Percentiles rank a stretch among this genome's conserved stretches.
Conservation (phyloP, 768 basidiomycete genomes). For the Dioszegia hungarica region DNA sequence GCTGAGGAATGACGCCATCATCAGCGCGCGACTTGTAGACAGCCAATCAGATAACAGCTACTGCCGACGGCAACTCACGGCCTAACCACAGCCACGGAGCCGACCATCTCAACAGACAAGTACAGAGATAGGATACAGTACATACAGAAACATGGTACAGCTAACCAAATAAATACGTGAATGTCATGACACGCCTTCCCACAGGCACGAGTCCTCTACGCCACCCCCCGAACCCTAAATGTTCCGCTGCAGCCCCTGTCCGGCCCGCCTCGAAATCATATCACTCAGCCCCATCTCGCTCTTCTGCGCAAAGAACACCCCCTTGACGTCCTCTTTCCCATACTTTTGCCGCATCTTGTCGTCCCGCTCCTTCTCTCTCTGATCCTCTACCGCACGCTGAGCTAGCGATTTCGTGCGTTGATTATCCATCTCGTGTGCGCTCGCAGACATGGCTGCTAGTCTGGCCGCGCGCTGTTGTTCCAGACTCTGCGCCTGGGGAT, state of each 20-base stretch:
- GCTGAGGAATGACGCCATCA: not conserved
- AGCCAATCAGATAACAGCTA: constrained; percentile 2
- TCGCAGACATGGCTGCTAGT: constrained; percentile 80
- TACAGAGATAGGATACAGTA: no score
- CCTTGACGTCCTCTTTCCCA: constrained; percentile 68
- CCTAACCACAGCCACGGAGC: not conserved
- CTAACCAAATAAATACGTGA: no score
- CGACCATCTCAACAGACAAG: no score
- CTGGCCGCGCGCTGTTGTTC: constrained; percentile 62
- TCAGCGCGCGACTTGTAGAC: not conserved
- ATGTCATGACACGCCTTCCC: no score
- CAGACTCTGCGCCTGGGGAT: constrained; percentile 14
- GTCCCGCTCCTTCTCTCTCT: constrained; percentile 68
- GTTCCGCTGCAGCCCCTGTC: constrained; percentile 47
- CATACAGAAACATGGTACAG: no score
- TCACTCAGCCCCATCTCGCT: constrained; percentile 51
- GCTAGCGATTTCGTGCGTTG: constrained; percentile 71
- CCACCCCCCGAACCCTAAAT: no score
- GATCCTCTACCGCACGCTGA: constrained; percentile 67
- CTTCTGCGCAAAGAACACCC: constrained; percentile 73
- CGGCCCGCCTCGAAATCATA: constrained; percentile 41
- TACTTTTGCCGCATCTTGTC: constrained; percentile 57
- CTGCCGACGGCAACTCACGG: not conserved
- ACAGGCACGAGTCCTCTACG: no score
- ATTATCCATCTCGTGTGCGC: constrained; percentile 62